Evolutionary conservation across 345 rosid species (phyloP).

Genomic region (Erysimum cheiranthoides): DNA sequence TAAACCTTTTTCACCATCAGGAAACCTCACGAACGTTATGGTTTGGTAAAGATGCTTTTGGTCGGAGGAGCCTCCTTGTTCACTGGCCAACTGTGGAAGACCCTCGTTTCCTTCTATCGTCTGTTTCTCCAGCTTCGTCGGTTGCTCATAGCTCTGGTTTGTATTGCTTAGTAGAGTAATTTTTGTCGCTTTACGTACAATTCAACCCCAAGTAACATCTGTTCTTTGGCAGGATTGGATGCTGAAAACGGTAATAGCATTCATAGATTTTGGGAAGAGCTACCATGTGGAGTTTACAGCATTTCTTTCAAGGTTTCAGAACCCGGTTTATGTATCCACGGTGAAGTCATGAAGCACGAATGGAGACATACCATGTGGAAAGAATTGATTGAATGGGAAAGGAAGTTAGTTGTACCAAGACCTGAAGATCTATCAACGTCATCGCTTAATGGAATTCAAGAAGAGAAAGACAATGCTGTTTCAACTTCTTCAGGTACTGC

Average conservation of each 20-base stretch:
- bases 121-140: conserved; percentile 61
- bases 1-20: conserved; percentile 37
- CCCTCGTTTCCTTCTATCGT: conserved; percentile 68
- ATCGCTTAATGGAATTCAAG: conserved; percentile 28
- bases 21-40: conserved; percentile 77
- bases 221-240: conserved; percentile 54
- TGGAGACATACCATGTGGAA: conserved; percentile 60
- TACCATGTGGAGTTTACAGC: conserved; percentile 83
- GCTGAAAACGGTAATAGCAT: conserved; percentile 50
- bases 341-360: conserved; percentile 67
- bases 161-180: conserved; percentile 40
- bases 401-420: conserved; percentile 61
- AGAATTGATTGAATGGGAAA: conserved; percentile 79
- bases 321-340: conserved; percentile 45
- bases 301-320: conserved; percentile 51
- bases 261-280: conserved; percentile 82
- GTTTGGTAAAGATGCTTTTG: conserved; percentile 93
- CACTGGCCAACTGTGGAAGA: conserved; percentile 82
- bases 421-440: conserved; percentile 47
- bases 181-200: conserved; percentile 11
- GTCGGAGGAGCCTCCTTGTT: conserved; percentile 92
- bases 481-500: conserved; percentile 42
- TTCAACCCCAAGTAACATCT: neutral
- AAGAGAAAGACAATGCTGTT: conserved; percentile 13
- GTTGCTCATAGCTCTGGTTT: conserved; percentile 33